A percentile compares a stretch with the other conserved stretches of the same genome.
Evolutionary conservation across 2,329 filamentous ascomycete genomes (phyloP).

Genomic region (Cladorrhinum sp.): DNA sequence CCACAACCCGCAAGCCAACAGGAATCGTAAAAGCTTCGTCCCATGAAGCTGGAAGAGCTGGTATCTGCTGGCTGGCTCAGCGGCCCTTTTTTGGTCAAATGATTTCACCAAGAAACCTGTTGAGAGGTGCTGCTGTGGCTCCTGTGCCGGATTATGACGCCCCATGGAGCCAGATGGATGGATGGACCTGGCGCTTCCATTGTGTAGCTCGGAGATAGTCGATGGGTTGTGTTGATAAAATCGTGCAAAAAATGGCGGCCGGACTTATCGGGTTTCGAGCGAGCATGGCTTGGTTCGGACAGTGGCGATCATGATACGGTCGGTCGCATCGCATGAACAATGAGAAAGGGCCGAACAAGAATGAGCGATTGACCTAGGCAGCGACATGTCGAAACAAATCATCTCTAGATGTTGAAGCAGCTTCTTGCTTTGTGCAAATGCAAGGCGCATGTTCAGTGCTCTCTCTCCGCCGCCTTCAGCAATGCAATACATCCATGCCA

Average conservation of each 20-base stretch:
- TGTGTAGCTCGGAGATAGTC: not conserved
- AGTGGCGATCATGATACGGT: slow-evolving; percentile 15
- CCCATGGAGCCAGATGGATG: not conserved
- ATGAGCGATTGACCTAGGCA: not conserved
- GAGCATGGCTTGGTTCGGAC: slow-evolving; percentile 3
- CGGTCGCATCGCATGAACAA: not conserved
- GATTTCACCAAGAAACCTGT: not conserved
- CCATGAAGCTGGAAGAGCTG: not conserved
- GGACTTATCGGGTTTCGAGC: not conserved
- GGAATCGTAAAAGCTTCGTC: not conserved
- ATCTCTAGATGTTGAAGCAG: not conserved
- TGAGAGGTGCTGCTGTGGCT: not conserved
- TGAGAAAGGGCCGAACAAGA: not conserved
- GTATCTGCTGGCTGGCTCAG: not conserved
- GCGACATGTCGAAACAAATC: not conserved
- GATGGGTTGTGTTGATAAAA: not conserved
- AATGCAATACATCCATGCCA: not conserved
- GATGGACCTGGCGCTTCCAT: not conserved
- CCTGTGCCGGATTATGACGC: not conserved
- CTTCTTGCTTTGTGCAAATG: not conserved
- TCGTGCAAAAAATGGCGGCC: not conserved
- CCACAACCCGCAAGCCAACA: not conserved
- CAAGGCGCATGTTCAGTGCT: not conserved
- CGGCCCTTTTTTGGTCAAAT: not conserved
- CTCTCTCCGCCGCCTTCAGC: not conserved